A percentile compares a stretch with the other conserved stretches of the same genome.
phyloP scores from a whole-genome alignment of 2,329 filamentous ascomycete species.

The Talaromyces sp. region DNA sequence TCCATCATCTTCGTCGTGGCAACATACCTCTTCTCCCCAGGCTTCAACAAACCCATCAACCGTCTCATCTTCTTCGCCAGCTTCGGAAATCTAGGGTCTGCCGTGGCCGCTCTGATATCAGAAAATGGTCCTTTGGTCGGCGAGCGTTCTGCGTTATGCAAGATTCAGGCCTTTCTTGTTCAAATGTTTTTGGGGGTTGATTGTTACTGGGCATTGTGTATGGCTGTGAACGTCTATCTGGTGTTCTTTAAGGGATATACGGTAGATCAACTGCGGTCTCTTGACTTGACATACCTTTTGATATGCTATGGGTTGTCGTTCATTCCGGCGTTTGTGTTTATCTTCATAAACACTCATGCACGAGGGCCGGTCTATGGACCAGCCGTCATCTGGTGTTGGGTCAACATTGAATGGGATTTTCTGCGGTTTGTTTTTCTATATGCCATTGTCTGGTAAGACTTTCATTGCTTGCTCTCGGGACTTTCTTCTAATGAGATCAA shows the following conservation, averaged over 20 bases:
- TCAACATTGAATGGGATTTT: conserved; percentile 62
- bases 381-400: conserved; percentile 77
- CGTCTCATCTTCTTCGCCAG: conserved; percentile 76
- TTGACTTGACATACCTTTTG: conserved; percentile 68
- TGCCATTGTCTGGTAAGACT: conserved; percentile 32
- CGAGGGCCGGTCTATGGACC: conserved; percentile 65
- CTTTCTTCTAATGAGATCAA: neutral
- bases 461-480: neutral
- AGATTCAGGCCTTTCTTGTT: conserved; percentile 72
- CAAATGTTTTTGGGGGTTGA: conserved; percentile 65
- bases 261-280: conserved; percentile 57
- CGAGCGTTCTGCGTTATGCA: conserved; percentile 60
- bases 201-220: conserved; percentile 70
- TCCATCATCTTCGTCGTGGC: conserved; percentile 25
- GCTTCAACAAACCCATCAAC: conserved; percentile 57
- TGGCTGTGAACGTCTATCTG: conserved; percentile 76
- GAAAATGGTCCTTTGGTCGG: conserved; percentile 53
- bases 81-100: conserved; percentile 72
- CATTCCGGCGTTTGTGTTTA: conserved; percentile 62
- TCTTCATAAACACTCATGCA: conserved; percentile 56
- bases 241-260: conserved; percentile 72
- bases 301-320: conserved; percentile 70
- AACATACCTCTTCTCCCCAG: conserved; percentile 23
- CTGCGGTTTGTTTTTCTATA: conserved; percentile 72
- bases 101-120: conserved; percentile 70